These are phyloP conservation scores for Trametes punicea DNA, from an alignment of 768 basidiomycete species.

Conservation along the genomic window DNA sequence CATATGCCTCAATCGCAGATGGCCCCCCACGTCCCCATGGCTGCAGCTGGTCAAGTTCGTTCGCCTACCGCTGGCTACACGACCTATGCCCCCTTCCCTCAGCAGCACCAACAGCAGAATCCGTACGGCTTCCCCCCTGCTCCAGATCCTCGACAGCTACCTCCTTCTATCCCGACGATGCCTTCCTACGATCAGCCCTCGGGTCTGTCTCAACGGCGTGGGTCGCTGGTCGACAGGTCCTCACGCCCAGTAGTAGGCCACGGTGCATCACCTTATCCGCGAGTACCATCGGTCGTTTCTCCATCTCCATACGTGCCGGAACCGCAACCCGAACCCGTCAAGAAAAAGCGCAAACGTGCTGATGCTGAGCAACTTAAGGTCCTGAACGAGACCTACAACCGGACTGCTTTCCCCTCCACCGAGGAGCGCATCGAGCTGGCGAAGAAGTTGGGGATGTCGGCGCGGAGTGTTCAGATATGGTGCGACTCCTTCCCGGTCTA, in stretches of 20 bases:
- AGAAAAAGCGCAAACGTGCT: slow-evolving; percentile 86
- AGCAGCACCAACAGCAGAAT: slow-evolving; percentile 30
- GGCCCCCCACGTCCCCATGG: slow-evolving; percentile 23
- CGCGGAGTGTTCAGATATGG: slow-evolving; percentile 87
- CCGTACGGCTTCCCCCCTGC: slow-evolving; percentile 34
- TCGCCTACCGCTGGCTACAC: slow-evolving; percentile 66
- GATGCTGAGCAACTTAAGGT: slow-evolving; percentile 77
- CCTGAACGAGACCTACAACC: slow-evolving; percentile 73
- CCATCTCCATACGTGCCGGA: slow-evolving; percentile 21
- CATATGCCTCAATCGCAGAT: slow-evolving; percentile 24
- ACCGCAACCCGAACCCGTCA: slow-evolving; percentile 47
- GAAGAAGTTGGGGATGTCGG: slow-evolving; percentile 76
- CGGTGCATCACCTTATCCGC: slow-evolving; percentile 54
- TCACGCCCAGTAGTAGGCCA: slow-evolving; percentile 25
- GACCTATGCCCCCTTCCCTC: slow-evolving; percentile 47
- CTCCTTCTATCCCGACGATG: slow-evolving; percentile 22
- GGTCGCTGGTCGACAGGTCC: slow-evolving; percentile 33
- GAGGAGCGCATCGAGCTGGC: slow-evolving; percentile 80
- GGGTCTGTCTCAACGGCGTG: slow-evolving; percentile 30
- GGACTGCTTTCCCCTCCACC: slow-evolving; percentile 85
- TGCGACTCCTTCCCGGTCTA: slow-evolving; percentile 31
- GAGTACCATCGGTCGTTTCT: slow-evolving; percentile 28
- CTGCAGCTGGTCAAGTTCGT: slow-evolving; percentile 40
- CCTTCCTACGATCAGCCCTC: slow-evolving; percentile 16
- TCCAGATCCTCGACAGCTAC: slow-evolving; percentile 35